Conservation (phyloP, 2,329 filamentous ascomycete genomes). For the Ceratocystis cacaofunesta region DNA sequence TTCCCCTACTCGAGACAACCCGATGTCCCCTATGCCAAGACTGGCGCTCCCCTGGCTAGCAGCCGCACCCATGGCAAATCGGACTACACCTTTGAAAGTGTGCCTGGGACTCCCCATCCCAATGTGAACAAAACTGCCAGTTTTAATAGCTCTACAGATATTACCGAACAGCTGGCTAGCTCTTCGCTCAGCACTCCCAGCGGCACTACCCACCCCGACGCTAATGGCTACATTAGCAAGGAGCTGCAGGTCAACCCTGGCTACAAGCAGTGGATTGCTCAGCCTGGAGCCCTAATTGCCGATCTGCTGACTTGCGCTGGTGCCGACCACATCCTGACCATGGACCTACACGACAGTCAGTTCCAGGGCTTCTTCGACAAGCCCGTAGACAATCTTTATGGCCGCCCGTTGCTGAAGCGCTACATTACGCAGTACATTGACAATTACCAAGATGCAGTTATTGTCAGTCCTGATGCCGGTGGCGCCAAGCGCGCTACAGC, state of each 20-base stretch:
- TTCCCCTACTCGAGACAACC: conserved; percentile 96
- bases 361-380: conserved; percentile 99
- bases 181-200: conserved; percentile 46
- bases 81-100: conserved; percentile 80
- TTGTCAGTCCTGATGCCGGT: conserved; percentile 91
- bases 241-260: conserved; percentile 68
- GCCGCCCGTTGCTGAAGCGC: conserved; percentile 54
- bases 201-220: conserved; percentile 24
- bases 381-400: conserved; percentile 94
- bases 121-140: conserved; percentile 52
- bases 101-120: conserved; percentile 70
- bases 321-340: conserved; percentile 92
- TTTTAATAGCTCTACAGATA: conserved; percentile 46
- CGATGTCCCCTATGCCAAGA: conserved; percentile 93
- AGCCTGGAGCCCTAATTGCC: conserved; percentile 86
- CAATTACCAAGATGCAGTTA: conserved; percentile 70
- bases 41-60: conserved; percentile 63
- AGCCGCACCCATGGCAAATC: conserved; percentile 41
- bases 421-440: conserved; percentile 70
- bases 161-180: conserved; percentile 61
- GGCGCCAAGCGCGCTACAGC: conserved; percentile 91
- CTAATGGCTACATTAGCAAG: conserved; percentile 23
- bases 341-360: conserved; percentile 92
- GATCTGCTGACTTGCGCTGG: conserved; percentile 90
- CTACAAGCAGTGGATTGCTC: conserved; percentile 97